phyloP scores from a whole-genome alignment of 768 basidiomycete species.

The Suillus placidus region DNA sequence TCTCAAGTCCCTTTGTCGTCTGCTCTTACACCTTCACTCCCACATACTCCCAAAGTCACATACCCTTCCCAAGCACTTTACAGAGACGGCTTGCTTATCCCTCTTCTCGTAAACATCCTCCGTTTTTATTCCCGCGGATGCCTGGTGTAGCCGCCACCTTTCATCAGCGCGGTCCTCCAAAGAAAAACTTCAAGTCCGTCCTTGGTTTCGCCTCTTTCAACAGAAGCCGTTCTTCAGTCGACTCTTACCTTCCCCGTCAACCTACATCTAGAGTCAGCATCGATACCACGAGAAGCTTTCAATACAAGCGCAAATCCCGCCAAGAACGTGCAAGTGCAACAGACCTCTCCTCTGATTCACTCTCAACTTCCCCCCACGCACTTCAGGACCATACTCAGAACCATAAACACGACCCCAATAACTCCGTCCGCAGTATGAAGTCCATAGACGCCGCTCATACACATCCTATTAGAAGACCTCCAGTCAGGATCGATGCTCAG shows the following conservation, averaged over 20 bases:
- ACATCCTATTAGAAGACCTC: slow-evolving; percentile 47
- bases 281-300: slow-evolving; percentile 45
- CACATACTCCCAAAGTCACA: slow-evolving; percentile 29
- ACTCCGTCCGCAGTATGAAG: slow-evolving; percentile 44
- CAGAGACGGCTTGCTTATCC: slow-evolving; percentile 3
- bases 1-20: slow-evolving; percentile 27
- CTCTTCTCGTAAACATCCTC: neutral
- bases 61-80: slow-evolving; percentile 22
- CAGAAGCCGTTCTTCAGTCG: slow-evolving; percentile 33
- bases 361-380: slow-evolving; percentile 35
- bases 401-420: slow-evolving; percentile 17
- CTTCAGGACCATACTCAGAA: slow-evolving; percentile 19
- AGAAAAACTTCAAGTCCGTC: slow-evolving; percentile 52
- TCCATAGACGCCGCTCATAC: slow-evolving; percentile 45
- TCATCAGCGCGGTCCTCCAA: slow-evolving; percentile 37
- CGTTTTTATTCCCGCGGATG: slow-evolving; percentile 40
- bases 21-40: slow-evolving; percentile 19
- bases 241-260: slow-evolving; percentile 29
- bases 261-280: slow-evolving; percentile 44
- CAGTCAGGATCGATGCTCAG: slow-evolving; percentile 68
- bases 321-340: slow-evolving; percentile 41
- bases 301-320: slow-evolving; percentile 38
- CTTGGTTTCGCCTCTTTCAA: slow-evolving; percentile 48
- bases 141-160: slow-evolving; percentile 43
- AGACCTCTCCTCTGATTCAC: slow-evolving; percentile 38